Evolutionary conservation across 768 basidiomycete species (phyloP), one percentile per base, ranked within the genome.

Genomic region (Lactarius hengduanensis): DNA sequence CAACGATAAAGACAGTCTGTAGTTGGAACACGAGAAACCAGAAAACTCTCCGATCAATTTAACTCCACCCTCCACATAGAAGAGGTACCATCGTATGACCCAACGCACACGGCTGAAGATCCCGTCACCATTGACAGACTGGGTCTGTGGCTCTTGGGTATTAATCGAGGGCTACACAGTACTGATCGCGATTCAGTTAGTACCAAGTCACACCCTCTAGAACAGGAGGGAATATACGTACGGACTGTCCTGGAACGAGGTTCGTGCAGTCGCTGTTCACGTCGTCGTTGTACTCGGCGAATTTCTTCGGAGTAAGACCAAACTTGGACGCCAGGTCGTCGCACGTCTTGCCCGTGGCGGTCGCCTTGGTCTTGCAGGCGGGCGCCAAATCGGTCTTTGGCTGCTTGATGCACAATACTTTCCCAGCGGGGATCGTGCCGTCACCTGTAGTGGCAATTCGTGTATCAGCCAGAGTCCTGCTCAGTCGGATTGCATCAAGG

Each of bases 241-340:
- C 69, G 8, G 45, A 9, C 2, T 50, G 4, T 22, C 66, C 66
- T 1, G 34, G 1, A 43, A 57, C 22, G 20, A 69, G 66, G 55
- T 69, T 26, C 2, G 22, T 20, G 34, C 69, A 69, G 16, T 13
- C 5, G 15, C 16, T 10, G 28, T 68, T 26, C 36, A 68, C 66
- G 4, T 64, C 13, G 59, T 61, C 62, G 16, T 69, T 69, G n/a
- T 59, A 67, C 4, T 43, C 4, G 18, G 55, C 57, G 26, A 69
- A 69, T 3, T 34, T 2, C 16, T 1, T 3, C 18, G 3, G 0
- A 15, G 59, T 57, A 34, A 69, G 43, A 15, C 61, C 43, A 54
- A 40, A 67, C 2, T 15, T 4, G 5, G 30, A 15, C 8, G 55
- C 43, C 10, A 69, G 53, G 13, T 1, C 38, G 10, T 40, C 18